phyloP scores from a whole-genome alignment of 257 asterid genomes.

The Solanum okadae region DNA sequence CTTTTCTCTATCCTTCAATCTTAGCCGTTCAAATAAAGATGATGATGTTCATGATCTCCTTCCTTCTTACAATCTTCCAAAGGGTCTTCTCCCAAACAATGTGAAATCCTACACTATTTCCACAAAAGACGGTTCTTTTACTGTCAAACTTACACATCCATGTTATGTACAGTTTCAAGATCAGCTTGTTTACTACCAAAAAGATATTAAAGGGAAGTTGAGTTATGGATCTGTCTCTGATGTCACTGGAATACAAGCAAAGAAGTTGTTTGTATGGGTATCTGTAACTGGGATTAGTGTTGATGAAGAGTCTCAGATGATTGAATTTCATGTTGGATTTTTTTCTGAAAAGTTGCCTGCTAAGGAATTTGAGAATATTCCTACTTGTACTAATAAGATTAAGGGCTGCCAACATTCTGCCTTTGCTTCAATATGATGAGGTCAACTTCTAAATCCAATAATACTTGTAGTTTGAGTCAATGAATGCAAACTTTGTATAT shows the following conservation, averaged over 20 bases:
- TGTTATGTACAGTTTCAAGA: constrained; percentile 40
- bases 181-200: constrained; percentile 49
- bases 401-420: neutral
- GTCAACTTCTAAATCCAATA: neutral
- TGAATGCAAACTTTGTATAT: too few species aligned
- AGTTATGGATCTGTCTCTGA: constrained; percentile 40
- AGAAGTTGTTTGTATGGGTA: constrained; percentile 55
- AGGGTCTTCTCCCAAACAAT: neutral
- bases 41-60: constrained; percentile 19
- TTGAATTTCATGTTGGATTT: neutral
- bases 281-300: constrained; percentile 53
- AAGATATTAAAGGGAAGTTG: constrained; percentile 43
- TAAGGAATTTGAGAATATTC: neutral
- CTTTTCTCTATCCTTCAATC: neutral
- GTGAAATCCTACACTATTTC: neutral
- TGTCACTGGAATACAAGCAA: constrained; percentile 69
- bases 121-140: neutral
- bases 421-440: neutral
- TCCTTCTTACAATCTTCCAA: neutral
- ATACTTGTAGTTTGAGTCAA: too few species aligned
- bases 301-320: constrained; percentile 5
- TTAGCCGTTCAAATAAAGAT: neutral
- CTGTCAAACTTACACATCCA: neutral
- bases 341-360: neutral
- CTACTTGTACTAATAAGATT: neutral